These are phyloP conservation scores for Ophiostoma sp. DNA, from an alignment of 2,329 filamentous ascomycete species.

Conservation along the genomic window DNA sequence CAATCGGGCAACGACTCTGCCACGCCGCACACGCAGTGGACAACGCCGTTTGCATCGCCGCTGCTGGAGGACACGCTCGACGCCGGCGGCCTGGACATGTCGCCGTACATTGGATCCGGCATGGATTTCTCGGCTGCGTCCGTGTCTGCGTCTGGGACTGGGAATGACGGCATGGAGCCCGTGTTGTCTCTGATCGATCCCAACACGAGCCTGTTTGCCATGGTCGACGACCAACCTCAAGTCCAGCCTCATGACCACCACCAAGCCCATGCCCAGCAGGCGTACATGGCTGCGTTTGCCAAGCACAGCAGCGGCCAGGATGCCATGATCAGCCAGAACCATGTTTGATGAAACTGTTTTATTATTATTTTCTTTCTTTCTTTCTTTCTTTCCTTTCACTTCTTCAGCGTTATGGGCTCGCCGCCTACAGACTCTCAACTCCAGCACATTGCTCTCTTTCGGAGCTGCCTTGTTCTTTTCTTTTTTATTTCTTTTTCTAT, in stretches of 20 bases:
- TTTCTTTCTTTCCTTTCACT: background rate
- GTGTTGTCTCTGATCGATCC: background rate
- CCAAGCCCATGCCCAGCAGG: background rate
- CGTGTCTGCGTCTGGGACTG: background rate
- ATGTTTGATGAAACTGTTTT: background rate
- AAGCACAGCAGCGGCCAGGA: constrained; percentile 13
- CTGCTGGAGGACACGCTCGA: constrained; percentile 5
- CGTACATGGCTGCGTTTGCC: constrained; percentile 7
- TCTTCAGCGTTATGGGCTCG: background rate
- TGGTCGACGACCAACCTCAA: background rate
- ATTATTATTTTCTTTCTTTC: background rate
- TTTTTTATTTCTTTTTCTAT: background rate
- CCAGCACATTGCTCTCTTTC: background rate
- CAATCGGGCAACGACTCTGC: background rate
- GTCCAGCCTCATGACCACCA: background rate
- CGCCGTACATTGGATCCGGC: constrained; percentile 3
- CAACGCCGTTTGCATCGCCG: constrained; percentile 13
- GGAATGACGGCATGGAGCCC: background rate
- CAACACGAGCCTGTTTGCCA: constrained; percentile 9
- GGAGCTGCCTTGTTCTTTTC: background rate
- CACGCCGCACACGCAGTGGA: constrained; percentile 11
- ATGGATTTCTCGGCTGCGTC: background rate
- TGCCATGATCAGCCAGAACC: constrained; percentile 7
- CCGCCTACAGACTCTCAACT: background rate
- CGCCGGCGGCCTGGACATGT: background rate